These are phyloP conservation scores for Inosperma sp. DNA, from an alignment of 768 basidiomycete species.

Conservation along the genomic window DNA sequence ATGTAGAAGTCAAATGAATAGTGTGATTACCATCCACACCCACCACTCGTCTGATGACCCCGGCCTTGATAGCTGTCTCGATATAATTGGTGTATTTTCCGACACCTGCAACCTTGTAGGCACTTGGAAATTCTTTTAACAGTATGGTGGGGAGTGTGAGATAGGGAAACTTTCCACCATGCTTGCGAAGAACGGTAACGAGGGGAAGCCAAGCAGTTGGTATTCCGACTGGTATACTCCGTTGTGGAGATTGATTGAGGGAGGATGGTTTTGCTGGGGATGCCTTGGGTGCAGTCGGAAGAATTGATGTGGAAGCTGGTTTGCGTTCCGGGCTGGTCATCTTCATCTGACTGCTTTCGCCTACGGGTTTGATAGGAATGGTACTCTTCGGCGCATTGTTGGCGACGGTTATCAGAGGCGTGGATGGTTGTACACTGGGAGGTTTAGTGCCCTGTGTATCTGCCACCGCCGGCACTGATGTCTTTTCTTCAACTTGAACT, in stretches of 20 bases:
- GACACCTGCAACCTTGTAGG: constrained; percentile 6
- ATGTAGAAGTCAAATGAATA: too few species aligned
- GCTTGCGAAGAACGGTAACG: neutral
- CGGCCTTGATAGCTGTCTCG: constrained; percentile 3
- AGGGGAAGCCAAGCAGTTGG: constrained; percentile 4
- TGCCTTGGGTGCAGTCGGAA: neutral
- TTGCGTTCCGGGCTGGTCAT: too few species aligned
- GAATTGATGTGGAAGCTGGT: too few species aligned
- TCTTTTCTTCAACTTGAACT: neutral
- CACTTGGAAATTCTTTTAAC: constrained; percentile 5
- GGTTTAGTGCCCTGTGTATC: too few species aligned
- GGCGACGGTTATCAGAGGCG: too few species aligned
- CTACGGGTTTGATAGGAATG: too few species aligned
- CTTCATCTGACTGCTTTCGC: too few species aligned
- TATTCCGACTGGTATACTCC: neutral
- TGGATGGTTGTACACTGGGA: too few species aligned
- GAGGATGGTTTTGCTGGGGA: neutral
- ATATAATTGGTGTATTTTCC: constrained; percentile 10
- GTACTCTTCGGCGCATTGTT: too few species aligned
- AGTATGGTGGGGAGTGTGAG: neutral
- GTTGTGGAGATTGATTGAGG: neutral
- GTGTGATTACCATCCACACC: neutral
- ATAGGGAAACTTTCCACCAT: neutral
- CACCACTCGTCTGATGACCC: constrained; percentile 1
- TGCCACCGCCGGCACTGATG: neutral